A percentile compares a stretch with the other conserved stretches of the same genome.
phyloP scores from a whole-genome alignment of 345 rosid genomes.

The Euphorbia lathyris region DNA sequence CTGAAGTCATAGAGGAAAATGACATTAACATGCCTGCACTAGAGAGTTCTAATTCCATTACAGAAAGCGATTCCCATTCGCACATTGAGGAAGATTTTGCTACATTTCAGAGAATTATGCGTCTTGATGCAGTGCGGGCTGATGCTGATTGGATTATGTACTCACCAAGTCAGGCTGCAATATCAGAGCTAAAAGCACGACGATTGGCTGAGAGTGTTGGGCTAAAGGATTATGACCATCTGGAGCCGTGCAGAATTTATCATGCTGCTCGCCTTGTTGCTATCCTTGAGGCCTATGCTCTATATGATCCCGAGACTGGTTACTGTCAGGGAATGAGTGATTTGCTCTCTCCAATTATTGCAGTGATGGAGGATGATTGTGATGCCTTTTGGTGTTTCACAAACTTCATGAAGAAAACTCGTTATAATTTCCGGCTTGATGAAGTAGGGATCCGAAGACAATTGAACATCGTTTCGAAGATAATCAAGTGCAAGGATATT shows the following conservation, averaged over 20 bases:
- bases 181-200: conserved; percentile 53
- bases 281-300: conserved; percentile 88
- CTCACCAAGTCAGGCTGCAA: conserved; percentile 66
- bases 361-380: conserved; percentile 71
- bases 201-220: conserved; percentile 60
- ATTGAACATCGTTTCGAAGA: conserved; percentile 72
- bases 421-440: conserved; percentile 90
- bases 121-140: conserved; percentile 87
- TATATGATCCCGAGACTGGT: conserved; percentile 52
- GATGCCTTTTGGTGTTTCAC: conserved; percentile 95
- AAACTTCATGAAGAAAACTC: conserved; percentile 90
- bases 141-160: conserved; percentile 71
- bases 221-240: conserved; percentile 68
- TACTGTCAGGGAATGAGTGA: conserved; percentile 98
- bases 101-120: conserved; percentile 89
- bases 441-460: conserved; percentile 92
- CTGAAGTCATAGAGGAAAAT: conserved; percentile 31
- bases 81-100: conserved; percentile 65
- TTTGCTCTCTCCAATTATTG: conserved; percentile 71
- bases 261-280: conserved; percentile 87
- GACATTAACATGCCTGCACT: conserved; percentile 28
- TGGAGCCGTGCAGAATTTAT: conserved; percentile 73
- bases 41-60: conserved; percentile 33
- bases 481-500: conserved; percentile 74
- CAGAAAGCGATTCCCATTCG: conserved; percentile 29